phyloP scores from a whole-genome alignment of 441 rosid species.

The Aleurites moluccanus region DNA sequence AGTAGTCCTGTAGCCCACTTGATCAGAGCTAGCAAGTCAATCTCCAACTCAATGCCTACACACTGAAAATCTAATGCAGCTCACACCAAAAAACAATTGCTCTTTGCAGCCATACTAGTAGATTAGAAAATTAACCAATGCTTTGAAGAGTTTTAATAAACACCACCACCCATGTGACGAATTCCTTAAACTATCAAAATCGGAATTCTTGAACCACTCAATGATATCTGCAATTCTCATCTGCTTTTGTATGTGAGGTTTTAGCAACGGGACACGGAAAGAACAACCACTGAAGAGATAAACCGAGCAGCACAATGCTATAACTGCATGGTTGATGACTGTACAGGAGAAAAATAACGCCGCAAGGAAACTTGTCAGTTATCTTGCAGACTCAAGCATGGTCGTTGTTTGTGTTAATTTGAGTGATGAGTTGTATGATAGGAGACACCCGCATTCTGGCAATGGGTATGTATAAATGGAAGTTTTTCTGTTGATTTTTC shows the following conservation, averaged over 20 bases:
- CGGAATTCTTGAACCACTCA: slow-evolving; percentile 26
- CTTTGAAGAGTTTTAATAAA: neutral
- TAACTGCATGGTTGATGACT: slow-evolving; percentile 8
- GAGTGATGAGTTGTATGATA: slow-evolving; percentile 43
- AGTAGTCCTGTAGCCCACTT: neutral
- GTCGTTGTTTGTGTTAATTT: slow-evolving; percentile 30
- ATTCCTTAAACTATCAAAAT: slow-evolving; percentile 27
- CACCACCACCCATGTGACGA: slow-evolving; percentile 16
- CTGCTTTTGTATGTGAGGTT: slow-evolving; percentile 20
- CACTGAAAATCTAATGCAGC: neutral
- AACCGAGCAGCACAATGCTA: slow-evolving; percentile 13
- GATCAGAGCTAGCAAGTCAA: slow-evolving; percentile 13
- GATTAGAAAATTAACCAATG: neutral
- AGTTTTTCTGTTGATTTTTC: slow-evolving; percentile 80
- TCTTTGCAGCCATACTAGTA: neutral
- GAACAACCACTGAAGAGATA: slow-evolving; percentile 1
- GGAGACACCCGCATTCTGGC: slow-evolving; percentile 91
- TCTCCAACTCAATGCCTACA: neutral
- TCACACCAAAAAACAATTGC: slow-evolving; percentile 4
- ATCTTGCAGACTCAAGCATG: slow-evolving; percentile 30
- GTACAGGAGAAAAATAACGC: slow-evolving; percentile 17
- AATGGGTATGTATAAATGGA: slow-evolving; percentile 84
- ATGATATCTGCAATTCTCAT: slow-evolving; percentile 3
- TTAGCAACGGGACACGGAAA: neutral
- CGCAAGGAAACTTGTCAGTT: neutral